Evolutionary conservation across 2,329 filamentous ascomycete genomes (phyloP).

Genomic region (Arthroderma sp.): DNA sequence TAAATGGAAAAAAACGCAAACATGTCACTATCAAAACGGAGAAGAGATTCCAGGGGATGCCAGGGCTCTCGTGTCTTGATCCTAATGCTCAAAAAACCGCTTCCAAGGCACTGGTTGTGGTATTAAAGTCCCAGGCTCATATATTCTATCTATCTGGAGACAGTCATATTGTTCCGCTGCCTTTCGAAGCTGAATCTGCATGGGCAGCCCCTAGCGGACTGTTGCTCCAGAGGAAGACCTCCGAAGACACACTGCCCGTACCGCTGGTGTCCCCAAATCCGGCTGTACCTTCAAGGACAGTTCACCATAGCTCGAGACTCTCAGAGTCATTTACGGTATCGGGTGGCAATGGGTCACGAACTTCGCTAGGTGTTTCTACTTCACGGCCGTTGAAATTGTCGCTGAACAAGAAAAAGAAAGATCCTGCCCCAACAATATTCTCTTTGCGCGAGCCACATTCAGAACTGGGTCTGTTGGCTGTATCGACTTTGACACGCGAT

Average conservation of each 20-base stretch:
- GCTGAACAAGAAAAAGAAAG: constrained; percentile 42
- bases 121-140: constrained; percentile 84
- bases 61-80: constrained; percentile 22
- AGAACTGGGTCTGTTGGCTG: constrained; percentile 72
- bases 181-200: constrained; percentile 83
- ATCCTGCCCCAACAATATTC: constrained; percentile 52
- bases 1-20: constrained; percentile 8
- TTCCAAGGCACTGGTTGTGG: constrained; percentile 64
- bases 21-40: constrained; percentile 9
- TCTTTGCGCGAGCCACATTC: constrained; percentile 74
- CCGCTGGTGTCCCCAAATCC: constrained; percentile 63
- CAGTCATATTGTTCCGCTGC: constrained; percentile 80
- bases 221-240: constrained; percentile 65
- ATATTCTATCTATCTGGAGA: constrained; percentile 82
- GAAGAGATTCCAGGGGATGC: constrained; percentile 3
- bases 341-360: constrained; percentile 28
- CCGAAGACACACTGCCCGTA: constrained; percentile 14
- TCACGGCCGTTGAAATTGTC: constrained; percentile 44
- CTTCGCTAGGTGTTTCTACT: constrained; percentile 36
- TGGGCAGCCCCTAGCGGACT: constrained; percentile 72
- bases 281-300: constrained; percentile 57
- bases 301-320: constrained; percentile 21
- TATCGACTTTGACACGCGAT: constrained; percentile 25
- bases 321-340: constrained; percentile 23
- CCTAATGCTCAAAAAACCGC: constrained; percentile 16